Evolutionary conservation across 2,329 filamentous ascomycete genomes (phyloP).

Genomic region (Diaporthe aspalathi): DNA sequence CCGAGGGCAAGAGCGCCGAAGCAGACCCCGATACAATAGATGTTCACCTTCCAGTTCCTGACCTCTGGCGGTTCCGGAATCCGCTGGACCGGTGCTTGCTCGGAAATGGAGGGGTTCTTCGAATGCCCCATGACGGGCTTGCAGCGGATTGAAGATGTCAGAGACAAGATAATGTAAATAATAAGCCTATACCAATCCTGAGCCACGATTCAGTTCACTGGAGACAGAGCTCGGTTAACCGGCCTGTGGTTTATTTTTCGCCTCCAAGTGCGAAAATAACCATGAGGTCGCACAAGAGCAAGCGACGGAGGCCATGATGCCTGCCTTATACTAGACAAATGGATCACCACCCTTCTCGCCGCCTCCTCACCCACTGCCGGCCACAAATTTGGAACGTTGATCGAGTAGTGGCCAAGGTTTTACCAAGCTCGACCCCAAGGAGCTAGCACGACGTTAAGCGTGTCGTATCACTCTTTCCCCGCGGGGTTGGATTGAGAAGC

Average conservation of each 20-base stretch:
- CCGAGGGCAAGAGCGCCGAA: constrained; percentile 24
- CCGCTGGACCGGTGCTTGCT: neutral
- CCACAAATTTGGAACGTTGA: neutral
- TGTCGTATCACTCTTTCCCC: neutral
- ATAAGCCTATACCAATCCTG: neutral
- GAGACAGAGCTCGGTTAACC: neutral
- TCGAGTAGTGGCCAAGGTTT: constrained; percentile 16
- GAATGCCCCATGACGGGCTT: constrained; percentile 4
- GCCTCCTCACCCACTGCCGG: neutral
- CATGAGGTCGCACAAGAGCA: neutral
- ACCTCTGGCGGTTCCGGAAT: constrained; percentile 8
- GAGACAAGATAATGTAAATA: neutral
- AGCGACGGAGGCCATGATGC: neutral
- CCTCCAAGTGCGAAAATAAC: neutral
- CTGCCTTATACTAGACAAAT: constrained; percentile 2
- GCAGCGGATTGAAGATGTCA: too few species aligned
- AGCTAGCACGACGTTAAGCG: neutral
- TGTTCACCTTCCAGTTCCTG: constrained; percentile 22
- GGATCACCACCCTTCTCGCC: constrained; percentile 14
- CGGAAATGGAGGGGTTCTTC: constrained; percentile 2
- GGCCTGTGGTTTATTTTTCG: neutral
- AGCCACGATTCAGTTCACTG: neutral
- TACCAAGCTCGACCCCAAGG: constrained; percentile 25
- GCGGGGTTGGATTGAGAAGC: constrained; percentile 6
- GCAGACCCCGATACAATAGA: constrained; percentile 15